phyloP scores from a whole-genome alignment of 192 early-diverging fungal genomes.

The Coemansia brasiliensis region DNA sequence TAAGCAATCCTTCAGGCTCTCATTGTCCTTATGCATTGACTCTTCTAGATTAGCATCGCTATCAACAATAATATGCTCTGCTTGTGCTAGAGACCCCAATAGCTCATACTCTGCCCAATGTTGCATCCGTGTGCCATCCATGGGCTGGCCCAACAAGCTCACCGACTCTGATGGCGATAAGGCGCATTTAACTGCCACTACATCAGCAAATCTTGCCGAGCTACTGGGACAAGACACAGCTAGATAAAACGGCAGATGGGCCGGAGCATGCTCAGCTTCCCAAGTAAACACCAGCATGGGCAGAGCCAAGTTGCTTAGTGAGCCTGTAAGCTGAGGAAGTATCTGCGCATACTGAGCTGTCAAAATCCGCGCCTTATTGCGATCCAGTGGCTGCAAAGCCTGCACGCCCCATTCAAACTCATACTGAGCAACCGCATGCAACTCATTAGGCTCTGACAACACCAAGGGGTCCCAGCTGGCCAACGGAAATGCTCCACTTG shows the following conservation, averaged over 20 bases:
- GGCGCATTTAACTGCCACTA: slow-evolving; percentile 21
- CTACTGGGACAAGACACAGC: slow-evolving; percentile 17
- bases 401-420: slow-evolving; percentile 33
- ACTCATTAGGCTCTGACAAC: slow-evolving; percentile 2
- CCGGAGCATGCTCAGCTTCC: slow-evolving; percentile 8
- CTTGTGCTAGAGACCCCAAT: slow-evolving; percentile 25
- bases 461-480: slow-evolving; percentile 23
- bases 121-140: slow-evolving; percentile 8
- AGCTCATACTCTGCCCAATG: slow-evolving; percentile 53
- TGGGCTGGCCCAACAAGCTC: slow-evolving; percentile 2
- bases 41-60: neutral
- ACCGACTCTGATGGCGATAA: neutral
- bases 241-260: slow-evolving; percentile 29
- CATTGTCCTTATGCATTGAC: neutral
- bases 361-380: slow-evolving; percentile 35
- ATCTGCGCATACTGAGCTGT: slow-evolving; percentile 53
- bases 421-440: slow-evolving; percentile 12
- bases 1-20: too few relatives aligned
- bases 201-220: slow-evolving; percentile 36
- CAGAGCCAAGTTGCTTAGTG: slow-evolving; percentile 3
- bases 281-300: slow-evolving; percentile 44
- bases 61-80: neutral
- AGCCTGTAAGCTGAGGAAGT: slow-evolving; percentile 23
- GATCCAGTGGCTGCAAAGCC: slow-evolving; percentile 25
- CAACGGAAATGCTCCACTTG: slow-evolving; percentile 36